Conservation (phyloP, 495 filamentous ascomycete genomes). For the Wilcoxina mikolae region DNA sequence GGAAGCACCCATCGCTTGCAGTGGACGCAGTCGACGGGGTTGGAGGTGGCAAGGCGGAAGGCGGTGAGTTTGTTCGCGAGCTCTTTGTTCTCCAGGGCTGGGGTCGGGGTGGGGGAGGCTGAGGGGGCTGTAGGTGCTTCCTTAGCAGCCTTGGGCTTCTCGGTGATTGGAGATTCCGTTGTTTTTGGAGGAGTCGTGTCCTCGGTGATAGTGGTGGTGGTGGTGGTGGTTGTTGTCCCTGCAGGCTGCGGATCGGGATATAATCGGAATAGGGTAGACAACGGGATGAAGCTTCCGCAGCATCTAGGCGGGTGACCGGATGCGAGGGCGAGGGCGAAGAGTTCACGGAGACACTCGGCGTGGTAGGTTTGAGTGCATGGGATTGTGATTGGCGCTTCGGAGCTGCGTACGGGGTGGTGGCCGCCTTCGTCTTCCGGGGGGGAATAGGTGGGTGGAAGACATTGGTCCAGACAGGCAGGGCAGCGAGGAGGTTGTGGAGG, state of each 20-base stretch:
- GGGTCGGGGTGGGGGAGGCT: neutral
- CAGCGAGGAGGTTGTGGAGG: neutral
- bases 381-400: neutral
- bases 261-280: neutral
- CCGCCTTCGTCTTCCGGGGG: neutral
- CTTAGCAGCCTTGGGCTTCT: neutral
- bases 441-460: neutral
- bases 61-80: neutral
- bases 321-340: neutral
- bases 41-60: neutral
- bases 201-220: too few relatives aligned
- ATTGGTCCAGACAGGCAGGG: neutral
- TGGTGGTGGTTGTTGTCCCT: too few relatives aligned
- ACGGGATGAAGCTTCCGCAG: conserved; percentile 1
- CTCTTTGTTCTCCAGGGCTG: neutral
- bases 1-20: neutral
- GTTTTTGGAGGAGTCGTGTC: neutral
- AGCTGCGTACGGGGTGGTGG: neutral
- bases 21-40: neutral
- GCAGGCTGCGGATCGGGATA: neutral
- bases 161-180: neutral
- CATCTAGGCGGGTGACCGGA: conserved; percentile 1
- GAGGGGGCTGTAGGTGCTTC: neutral
- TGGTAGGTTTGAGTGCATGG: neutral
- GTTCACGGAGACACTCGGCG: neutral